Evolutionary conservation across 1,139 yeast species (phyloP).

Genomic region (Pichiaceae sp.): DNA sequence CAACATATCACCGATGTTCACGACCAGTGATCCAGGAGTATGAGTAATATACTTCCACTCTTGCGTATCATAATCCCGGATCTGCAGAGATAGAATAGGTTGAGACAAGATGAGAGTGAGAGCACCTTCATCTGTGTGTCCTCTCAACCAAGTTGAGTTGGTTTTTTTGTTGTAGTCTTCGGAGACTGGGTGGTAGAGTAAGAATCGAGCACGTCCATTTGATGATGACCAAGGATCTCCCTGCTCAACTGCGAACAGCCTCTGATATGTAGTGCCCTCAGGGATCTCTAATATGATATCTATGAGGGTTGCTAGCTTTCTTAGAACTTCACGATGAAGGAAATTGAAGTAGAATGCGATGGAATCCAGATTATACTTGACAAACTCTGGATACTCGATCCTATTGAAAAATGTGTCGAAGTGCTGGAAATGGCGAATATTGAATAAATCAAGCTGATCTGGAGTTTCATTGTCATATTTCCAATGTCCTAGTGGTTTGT

Average conservation of each 20-base stretch:
- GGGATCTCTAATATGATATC: constrained; percentile 35
- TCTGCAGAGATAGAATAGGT: constrained; percentile 42
- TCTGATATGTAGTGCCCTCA: constrained; percentile 31
- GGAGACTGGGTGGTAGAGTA: constrained; percentile 31
- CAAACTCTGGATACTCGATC: constrained; percentile 31
- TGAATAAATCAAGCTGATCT: constrained; percentile 35
- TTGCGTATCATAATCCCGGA: constrained; percentile 36
- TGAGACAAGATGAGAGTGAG: constrained; percentile 41
- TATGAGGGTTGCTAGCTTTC: constrained; percentile 29
- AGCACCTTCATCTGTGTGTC: constrained; percentile 42
- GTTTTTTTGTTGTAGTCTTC: constrained; percentile 23
- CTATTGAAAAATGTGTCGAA: constrained; percentile 22
- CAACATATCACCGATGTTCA: constrained; percentile 41
- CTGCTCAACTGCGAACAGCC: constrained; percentile 25
- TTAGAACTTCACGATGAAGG: constrained; percentile 29
- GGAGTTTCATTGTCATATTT: constrained; percentile 32
- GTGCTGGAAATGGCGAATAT: constrained; percentile 30
- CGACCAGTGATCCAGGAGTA: constrained; percentile 36
- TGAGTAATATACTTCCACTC: constrained; percentile 41
- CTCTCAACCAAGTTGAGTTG: constrained; percentile 37
- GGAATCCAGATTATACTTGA: constrained; percentile 28
- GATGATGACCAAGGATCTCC: constrained; percentile 26
- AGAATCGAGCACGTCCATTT: constrained; percentile 34
- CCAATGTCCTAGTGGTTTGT: constrained; percentile 40
- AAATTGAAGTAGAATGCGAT: constrained; percentile 29